Conservation (phyloP, 2,329 filamentous ascomycete genomes). For the Pseudogymnoascus sp. region DNA sequence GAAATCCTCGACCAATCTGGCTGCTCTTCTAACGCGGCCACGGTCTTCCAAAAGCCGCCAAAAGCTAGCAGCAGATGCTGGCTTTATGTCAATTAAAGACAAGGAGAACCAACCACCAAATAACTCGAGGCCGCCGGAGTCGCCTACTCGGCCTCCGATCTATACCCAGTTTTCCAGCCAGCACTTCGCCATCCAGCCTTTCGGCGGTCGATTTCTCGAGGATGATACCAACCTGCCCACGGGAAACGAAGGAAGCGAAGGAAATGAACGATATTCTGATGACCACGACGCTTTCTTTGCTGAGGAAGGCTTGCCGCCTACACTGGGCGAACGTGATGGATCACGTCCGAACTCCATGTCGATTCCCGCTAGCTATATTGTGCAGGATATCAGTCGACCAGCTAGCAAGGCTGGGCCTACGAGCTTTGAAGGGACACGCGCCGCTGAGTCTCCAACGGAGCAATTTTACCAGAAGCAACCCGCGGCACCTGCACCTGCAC, state of each 20-base stretch:
- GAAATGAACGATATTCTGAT: constrained; percentile 22
- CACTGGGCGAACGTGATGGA: constrained; percentile 20
- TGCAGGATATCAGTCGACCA: constrained; percentile 27
- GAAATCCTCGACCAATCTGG: constrained; percentile 80
- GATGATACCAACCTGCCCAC: constrained; percentile 30
- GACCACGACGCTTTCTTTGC: constrained; percentile 16
- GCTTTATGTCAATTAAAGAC: constrained; percentile 49
- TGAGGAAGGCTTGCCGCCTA: constrained; percentile 20
- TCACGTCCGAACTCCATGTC: constrained; percentile 26
- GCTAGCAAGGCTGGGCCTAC: constrained; percentile 15
- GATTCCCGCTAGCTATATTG: constrained; percentile 28
- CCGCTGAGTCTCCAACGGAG: not conserved
- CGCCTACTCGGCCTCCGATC: constrained; percentile 52
- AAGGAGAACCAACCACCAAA: constrained; percentile 76
- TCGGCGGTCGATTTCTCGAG: constrained; percentile 29
- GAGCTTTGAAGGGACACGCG: not conserved
- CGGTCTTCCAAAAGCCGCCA: constrained; percentile 66
- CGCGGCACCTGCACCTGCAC: not conserved
- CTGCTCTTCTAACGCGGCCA: constrained; percentile 64
- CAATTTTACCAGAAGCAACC: constrained; percentile 1
- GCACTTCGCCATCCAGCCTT: constrained; percentile 32
- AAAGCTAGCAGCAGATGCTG: constrained; percentile 44
- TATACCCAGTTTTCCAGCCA: constrained; percentile 65
- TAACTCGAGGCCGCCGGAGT: constrained; percentile 36
- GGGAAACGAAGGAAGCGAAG: constrained; percentile 9